These are phyloP conservation scores for Podospora anserina DNA, from an alignment of 495 filamentous ascomycete species.

Conservation along the genomic window DNA sequence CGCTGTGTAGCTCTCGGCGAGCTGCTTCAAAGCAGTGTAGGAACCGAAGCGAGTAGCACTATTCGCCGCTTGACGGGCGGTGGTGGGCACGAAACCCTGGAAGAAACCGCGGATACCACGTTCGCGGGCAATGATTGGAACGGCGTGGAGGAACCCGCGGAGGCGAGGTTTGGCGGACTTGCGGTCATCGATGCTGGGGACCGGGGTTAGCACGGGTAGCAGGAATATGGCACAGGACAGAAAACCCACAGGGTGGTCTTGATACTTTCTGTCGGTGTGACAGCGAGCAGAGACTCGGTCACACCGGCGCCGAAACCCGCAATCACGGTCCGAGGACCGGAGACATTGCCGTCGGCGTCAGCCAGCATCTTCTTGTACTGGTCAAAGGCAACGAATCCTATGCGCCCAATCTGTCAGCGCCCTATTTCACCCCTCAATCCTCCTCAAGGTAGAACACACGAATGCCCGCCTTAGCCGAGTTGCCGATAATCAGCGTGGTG, in stretches of 20 bases:
- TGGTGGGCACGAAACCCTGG: slow-evolving; percentile 93
- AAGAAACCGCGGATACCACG: slow-evolving; percentile 89
- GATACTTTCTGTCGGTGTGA: slow-evolving; percentile 96
- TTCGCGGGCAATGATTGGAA: slow-evolving; percentile 80
- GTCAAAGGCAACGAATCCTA: slow-evolving; percentile 95
- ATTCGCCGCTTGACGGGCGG: slow-evolving; percentile 90
- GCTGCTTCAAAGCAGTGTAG: slow-evolving; percentile 85
- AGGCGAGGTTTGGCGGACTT: slow-evolving; percentile 83
- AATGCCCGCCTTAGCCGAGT: slow-evolving; percentile 92
- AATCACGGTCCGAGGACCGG: slow-evolving; percentile 84
- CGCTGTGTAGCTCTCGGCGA: slow-evolving; percentile 86
- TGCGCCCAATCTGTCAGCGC: background rate
- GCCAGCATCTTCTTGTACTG: slow-evolving; percentile 78
- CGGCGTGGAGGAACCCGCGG: slow-evolving; percentile 88
- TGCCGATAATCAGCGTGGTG: slow-evolving; percentile 94
- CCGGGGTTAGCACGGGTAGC: background rate
- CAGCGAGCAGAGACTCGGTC: slow-evolving; percentile 88
- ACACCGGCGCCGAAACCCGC: slow-evolving; percentile 93
- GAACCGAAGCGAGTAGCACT: slow-evolving; percentile 84
- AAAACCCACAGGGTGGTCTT: slow-evolving; percentile 77
- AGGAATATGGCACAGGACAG: background rate
- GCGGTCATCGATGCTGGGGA: slow-evolving; percentile 81
- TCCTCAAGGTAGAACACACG: slow-evolving; percentile 52
- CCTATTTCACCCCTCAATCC: background rate
- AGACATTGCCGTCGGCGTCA: slow-evolving; percentile 84